These are phyloP conservation scores for Apiospora koreana DNA, from an alignment of 2,329 filamentous ascomycete species.

Conservation along the genomic window DNA sequence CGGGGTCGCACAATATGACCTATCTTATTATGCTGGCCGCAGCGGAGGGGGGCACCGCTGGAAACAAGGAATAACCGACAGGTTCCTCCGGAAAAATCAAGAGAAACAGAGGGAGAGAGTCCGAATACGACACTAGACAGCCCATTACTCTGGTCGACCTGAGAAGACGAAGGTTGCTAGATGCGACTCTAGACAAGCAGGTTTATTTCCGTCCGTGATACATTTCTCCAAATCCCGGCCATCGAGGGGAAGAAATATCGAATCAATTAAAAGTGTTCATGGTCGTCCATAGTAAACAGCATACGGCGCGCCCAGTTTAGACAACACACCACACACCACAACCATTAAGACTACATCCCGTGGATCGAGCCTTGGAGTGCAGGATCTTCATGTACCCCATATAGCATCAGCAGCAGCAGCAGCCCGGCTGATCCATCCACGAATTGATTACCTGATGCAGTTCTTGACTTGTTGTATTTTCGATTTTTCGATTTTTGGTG, in stretches of 20 bases:
- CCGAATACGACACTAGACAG: background rate
- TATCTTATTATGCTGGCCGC: background rate
- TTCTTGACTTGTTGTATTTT: too few species aligned
- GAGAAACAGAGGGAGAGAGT: background rate
- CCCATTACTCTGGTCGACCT: background rate
- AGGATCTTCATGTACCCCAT: slow-evolving; percentile 2
- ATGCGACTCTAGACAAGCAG: background rate
- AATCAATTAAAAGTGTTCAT: background rate
- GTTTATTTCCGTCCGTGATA: background rate
- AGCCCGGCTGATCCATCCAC: background rate
- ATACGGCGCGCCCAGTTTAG: too few species aligned
- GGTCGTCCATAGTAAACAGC: too few species aligned
- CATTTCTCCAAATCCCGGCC: background rate
- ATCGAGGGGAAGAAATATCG: background rate
- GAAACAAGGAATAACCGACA: background rate
- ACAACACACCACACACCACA: background rate
- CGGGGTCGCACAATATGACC: background rate
- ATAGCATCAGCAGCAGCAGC: background rate
- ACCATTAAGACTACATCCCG: background rate
- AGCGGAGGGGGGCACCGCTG: too few species aligned
- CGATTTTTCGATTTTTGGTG: too few species aligned
- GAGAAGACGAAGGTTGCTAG: background rate
- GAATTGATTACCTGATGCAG: background rate
- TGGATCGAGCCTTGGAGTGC: background rate
- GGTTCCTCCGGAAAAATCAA: background rate